Percentiles rank a stretch among this genome's conserved stretches.
These are phyloP conservation scores for Boletus sp. DNA, from an alignment of 1,284 basidiomycete genomes.

Conservation along the genomic window DNA sequence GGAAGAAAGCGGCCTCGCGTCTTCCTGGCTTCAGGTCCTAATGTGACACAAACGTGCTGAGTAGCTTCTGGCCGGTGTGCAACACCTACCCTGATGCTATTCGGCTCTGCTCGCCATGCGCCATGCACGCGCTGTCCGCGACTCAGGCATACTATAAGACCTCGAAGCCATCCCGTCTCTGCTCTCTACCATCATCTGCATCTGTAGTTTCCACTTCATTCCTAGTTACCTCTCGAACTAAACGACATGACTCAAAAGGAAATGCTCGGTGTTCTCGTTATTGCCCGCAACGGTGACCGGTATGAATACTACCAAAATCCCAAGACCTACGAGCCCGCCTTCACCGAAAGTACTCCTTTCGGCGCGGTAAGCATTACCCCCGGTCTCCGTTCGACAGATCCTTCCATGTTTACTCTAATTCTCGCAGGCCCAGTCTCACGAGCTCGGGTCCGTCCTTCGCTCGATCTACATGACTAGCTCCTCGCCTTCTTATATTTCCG, in stretches of 20 bases:
- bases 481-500: slow-evolving; percentile 65
- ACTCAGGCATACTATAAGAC: slow-evolving; percentile 27
- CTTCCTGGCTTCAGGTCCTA: slow-evolving; percentile 28
- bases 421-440: slow-evolving; percentile 64
- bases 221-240: slow-evolving; percentile 13
- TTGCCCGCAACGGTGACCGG: slow-evolving; percentile 85
- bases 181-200: slow-evolving; percentile 12
- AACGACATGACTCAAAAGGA: slow-evolving; percentile 47
- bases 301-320: slow-evolving; percentile 70
- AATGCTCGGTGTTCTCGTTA: slow-evolving; percentile 77
- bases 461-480: slow-evolving; percentile 64
- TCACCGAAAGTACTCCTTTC: slow-evolving; percentile 78
- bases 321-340: slow-evolving; percentile 63
- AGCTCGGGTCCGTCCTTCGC: slow-evolving; percentile 68
- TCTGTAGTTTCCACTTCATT: slow-evolving; percentile 17
- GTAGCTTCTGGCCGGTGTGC: slow-evolving; percentile 18
- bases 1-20: slow-evolving; percentile 34
- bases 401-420: slow-evolving; percentile 1
- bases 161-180: slow-evolving; percentile 5
- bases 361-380: slow-evolving; percentile 58
- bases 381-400: neutral
- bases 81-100: slow-evolving; percentile 23
- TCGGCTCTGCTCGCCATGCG: slow-evolving; percentile 31
- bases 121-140: slow-evolving; percentile 29
- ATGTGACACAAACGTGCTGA: slow-evolving; percentile 24